phyloP scores from a whole-genome alignment of 371 early-diverging fungal species.

The Dichotomocladium elegans region DNA sequence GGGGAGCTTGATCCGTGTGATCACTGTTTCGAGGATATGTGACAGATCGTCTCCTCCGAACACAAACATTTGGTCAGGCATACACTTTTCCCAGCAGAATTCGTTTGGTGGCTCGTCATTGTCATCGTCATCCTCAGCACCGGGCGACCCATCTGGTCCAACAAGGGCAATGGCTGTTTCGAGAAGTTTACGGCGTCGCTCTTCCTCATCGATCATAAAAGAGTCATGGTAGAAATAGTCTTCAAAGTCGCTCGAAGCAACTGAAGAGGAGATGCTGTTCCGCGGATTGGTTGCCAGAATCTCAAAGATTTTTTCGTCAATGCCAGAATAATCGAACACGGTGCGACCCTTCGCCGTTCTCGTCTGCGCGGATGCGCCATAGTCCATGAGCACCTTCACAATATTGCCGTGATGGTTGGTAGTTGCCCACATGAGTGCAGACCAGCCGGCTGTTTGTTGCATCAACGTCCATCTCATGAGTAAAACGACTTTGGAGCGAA shows the following conservation, averaged over 20 bases:
- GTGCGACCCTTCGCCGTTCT: conserved; percentile 73
- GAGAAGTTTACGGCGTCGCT: conserved; percentile 36
- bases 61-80: conserved; percentile 24
- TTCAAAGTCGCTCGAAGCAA: conserved; percentile 29
- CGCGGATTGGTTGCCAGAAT: conserved; percentile 51
- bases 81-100: conserved; percentile 73
- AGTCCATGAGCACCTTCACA: conserved; percentile 68
- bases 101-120: conserved; percentile 20
- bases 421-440: conserved; percentile 90
- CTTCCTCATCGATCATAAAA: conserved; percentile 39
- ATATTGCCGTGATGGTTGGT: conserved; percentile 73
- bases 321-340: conserved; percentile 65
- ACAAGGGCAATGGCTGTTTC: conserved; percentile 24
- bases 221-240: conserved; percentile 42
- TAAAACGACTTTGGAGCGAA: conserved; percentile 1
- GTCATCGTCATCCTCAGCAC: conserved; percentile 16
- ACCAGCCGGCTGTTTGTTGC: conserved; percentile 73
- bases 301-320: conserved; percentile 52
- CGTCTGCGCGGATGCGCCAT: conserved; percentile 71
- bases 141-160: conserved; percentile 1
- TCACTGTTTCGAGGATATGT: conserved; percentile 64
- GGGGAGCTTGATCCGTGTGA: conserved; percentile 57
- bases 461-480: not conserved
- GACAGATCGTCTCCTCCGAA: conserved; percentile 55
- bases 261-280: conserved; percentile 44